phyloP scores from a whole-genome alignment of 352 stramenopile species.

The Pythium folliculosum region DNA sequence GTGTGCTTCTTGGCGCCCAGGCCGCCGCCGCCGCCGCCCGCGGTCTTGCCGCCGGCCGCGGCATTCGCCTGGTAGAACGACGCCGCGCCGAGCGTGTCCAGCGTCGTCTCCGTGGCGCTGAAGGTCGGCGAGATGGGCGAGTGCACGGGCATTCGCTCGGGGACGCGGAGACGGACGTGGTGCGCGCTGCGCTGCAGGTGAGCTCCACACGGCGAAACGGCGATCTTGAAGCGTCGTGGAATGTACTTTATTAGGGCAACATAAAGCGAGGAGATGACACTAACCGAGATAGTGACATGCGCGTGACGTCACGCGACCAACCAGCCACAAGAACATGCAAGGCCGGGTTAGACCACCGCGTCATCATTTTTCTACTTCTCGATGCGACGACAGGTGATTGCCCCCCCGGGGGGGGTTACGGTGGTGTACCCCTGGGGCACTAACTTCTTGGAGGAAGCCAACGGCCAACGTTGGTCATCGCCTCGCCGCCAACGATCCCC shows the following conservation, averaged over 20 bases:
- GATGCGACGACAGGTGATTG: no score
- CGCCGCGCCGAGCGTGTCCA: conserved; percentile 55
- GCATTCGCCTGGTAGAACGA: conserved; percentile 54
- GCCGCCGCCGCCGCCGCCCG: conserved; percentile 2
- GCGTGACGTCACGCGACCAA: not conserved
- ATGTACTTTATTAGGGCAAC: not conserved
- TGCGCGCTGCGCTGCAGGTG: no score
- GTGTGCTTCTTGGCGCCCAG: conserved; percentile 30
- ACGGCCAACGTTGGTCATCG: no score
- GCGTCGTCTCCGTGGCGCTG: conserved; percentile 48
- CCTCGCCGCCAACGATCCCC: no score
- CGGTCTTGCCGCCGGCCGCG: conserved; percentile 19
- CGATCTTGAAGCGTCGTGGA: conserved; percentile 19
- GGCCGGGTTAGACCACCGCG: no score
- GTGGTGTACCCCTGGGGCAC: not conserved
- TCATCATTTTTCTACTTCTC: not conserved
- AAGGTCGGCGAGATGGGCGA: conserved; percentile 66
- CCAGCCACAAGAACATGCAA: conserved; percentile 5
- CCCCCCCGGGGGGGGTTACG: not conserved
- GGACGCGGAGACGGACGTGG: no score
- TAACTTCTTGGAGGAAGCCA: no score
- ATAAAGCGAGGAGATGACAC: not conserved
- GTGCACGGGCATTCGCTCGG: conserved; percentile 64
- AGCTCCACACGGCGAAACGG: not conserved
- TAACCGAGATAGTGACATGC: not conserved